Evolutionary conservation across 371 early-diverging fungal species (phyloP).

Genomic region (Mucor sp.): DNA sequence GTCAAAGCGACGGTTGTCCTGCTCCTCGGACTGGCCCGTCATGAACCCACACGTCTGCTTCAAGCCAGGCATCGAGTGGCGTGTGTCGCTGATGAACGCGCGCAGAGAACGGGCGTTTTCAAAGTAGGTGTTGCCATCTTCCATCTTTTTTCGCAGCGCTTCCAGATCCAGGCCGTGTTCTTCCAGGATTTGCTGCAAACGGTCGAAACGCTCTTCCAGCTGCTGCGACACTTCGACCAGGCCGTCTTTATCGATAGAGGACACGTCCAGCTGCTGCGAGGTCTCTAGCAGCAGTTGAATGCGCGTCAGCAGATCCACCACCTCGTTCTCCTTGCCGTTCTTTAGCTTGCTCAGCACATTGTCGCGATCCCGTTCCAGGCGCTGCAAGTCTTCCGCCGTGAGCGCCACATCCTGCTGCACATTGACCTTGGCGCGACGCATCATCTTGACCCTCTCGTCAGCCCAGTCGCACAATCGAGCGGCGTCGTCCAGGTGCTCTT

Average conservation of each 20-base stretch:
- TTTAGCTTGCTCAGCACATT: conserved; percentile 22
- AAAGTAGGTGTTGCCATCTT: conserved; percentile 42
- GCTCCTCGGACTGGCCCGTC: conserved; percentile 46
- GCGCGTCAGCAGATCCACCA: conserved; percentile 35
- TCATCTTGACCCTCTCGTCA: conserved; percentile 28
- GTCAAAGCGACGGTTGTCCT: conserved; percentile 36
- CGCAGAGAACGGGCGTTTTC: conserved; percentile 29
- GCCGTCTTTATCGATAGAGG: conserved; percentile 21
- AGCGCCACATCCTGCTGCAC: conserved; percentile 21
- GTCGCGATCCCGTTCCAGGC: conserved; percentile 32
- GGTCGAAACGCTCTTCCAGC: conserved; percentile 36
- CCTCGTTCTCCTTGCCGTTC: conserved; percentile 41
- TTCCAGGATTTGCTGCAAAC: conserved; percentile 30
- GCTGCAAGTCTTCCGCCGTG: conserved; percentile 32
- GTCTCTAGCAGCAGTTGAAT: conserved; percentile 34
- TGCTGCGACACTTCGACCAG: conserved; percentile 30
- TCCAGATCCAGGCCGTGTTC: conserved; percentile 28
- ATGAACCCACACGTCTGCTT: conserved; percentile 51
- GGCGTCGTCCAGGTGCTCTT: conserved; percentile 39
- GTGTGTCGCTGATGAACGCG: conserved; percentile 29
- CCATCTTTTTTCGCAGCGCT: conserved; percentile 31
- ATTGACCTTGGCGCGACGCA: conserved; percentile 29
- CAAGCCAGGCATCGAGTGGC: conserved; percentile 36
- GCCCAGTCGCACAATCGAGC: conserved; percentile 43
- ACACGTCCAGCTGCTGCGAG: conserved; percentile 10